Evolutionary conservation across 495 filamentous ascomycete genomes (phyloP), one percentile per base, ranked within the genome.

Genomic region (Cercophora scortea): DNA sequence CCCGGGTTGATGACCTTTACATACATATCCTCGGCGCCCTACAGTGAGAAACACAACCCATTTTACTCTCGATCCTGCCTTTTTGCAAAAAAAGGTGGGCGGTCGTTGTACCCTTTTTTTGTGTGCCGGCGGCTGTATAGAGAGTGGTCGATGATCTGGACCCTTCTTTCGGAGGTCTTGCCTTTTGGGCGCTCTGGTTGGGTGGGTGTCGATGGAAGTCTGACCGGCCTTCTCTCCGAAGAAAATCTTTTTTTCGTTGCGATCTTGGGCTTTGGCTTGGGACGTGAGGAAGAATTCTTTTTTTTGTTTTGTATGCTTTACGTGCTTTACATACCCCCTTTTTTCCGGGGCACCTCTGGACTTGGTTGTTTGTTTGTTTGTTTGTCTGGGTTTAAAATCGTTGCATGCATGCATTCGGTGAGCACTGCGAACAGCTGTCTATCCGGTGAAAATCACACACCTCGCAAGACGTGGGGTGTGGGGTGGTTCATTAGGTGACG

Each of bases 61-160:
- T 64, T 66, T 72, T 70, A 70, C 70, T 75, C 64, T 78, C 72
- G 72, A 44, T n/a, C 49, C 71, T 76, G 69, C 64, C 71, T n/a
- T n/a, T n/a, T n/a, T 67, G 74, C 67, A 74, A 76, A 70, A 72
- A 74, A 76, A 70, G 73, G 65, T 61, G 73, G n/a, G 73, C 74
- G 71, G 69, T 63, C 49, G 25, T 32, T 46, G 55, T 58, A 59
- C 53, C 55, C 49, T n/a, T n/a, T n/a, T n/a, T n/a, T n/a, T n/a
- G n/a, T 45, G 57, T 42, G 55, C 51, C 39, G n/a, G 50, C 25
- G 55, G 61, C 66, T 74, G 75, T 79, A 77, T 74, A 78, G 73
- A 76, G 74, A 76, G 78, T 79, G 77, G 73, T n/a, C 76, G 74
- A 82, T 81, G 79, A 82, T 80, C 79, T 79, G 77, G 62, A 78